phyloP scores from a whole-genome alignment of 164 flowering plant species.

The Protea cynaroides region DNA sequence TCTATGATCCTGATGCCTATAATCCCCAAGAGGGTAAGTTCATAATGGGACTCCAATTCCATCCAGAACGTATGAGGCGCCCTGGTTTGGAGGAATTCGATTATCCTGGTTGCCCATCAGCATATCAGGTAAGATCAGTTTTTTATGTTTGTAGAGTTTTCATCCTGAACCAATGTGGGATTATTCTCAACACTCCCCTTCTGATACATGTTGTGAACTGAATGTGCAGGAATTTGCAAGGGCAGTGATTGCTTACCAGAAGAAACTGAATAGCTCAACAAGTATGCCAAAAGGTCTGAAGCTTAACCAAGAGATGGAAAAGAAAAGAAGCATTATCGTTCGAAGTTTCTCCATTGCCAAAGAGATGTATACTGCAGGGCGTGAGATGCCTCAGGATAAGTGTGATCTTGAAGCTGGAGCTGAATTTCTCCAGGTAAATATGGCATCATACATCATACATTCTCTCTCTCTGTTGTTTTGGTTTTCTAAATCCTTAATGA shows the following conservation, averaged over 20 bases:
- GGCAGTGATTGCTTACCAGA: constrained; percentile 83
- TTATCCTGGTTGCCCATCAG: constrained; percentile 86
- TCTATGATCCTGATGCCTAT: constrained; percentile 86
- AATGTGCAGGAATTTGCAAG: constrained; percentile 78
- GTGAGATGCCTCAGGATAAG: constrained; percentile 22
- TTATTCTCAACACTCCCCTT: neutral
- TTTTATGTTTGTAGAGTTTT: too few relatives aligned
- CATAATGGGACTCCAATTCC: constrained; percentile 92
- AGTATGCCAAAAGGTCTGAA: constrained; percentile 35
- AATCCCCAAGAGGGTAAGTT: constrained; percentile 93
- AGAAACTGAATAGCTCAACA: constrained; percentile 46
- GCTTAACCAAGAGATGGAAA: constrained; percentile 59
- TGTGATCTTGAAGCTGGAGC: constrained; percentile 62
- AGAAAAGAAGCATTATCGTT: constrained; percentile 39
- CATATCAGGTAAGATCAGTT: constrained; percentile 48
- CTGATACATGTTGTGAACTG: neutral
- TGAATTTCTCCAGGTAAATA: constrained; percentile 55
- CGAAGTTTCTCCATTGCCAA: constrained; percentile 57
- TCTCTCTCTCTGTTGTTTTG: neutral
- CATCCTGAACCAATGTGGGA: neutral
- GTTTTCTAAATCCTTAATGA: neutral
- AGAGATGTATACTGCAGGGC: constrained; percentile 35
- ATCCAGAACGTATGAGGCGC: constrained; percentile 85
- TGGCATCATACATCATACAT: neutral
- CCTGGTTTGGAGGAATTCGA: constrained; percentile 67